Evolutionary conservation across 768 basidiomycete species (phyloP).

Genomic region (Gymnopilus dilepis): DNA sequence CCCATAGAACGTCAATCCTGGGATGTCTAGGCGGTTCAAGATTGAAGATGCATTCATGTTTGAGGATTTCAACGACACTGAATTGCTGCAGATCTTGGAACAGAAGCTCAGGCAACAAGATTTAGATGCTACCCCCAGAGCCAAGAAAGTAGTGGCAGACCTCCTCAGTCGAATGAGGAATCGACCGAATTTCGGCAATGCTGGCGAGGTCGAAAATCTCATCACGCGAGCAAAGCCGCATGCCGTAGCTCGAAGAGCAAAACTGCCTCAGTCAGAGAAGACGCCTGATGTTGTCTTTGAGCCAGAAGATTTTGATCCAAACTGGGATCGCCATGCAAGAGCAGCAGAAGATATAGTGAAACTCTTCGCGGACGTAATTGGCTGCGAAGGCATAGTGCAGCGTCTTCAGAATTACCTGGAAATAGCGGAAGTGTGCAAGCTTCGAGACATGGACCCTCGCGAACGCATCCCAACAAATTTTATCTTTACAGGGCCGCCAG

Average conservation of each 20-base stretch:
- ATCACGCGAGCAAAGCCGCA: slow-evolving; percentile 53
- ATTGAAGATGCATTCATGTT: slow-evolving; percentile 75
- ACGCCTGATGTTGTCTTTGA: slow-evolving; percentile 52
- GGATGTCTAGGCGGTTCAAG: slow-evolving; percentile 62
- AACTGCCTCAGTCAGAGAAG: slow-evolving; percentile 14
- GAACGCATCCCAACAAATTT: slow-evolving; percentile 69
- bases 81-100: slow-evolving; percentile 57
- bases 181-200: slow-evolving; percentile 70
- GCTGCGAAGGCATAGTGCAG: slow-evolving; percentile 56
- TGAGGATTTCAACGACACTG: slow-evolving; percentile 61
- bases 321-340: slow-evolving; percentile 52
- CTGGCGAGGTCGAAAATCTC: slow-evolving; percentile 67
- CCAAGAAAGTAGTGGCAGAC: slow-evolving; percentile 62
- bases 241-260: slow-evolving; percentile 21
- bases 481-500: slow-evolving; percentile 76
- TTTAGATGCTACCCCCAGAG: slow-evolving; percentile 57
- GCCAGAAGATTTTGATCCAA: slow-evolving; percentile 64
- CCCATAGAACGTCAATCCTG: slow-evolving; percentile 72
- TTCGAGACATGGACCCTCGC: slow-evolving; percentile 59
- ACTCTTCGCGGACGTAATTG: slow-evolving; percentile 68
- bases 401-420: not conserved
- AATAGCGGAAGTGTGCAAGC: slow-evolving; percentile 39
- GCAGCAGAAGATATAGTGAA: slow-evolving; percentile 56
- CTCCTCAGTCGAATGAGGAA: slow-evolving; percentile 3
- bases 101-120: slow-evolving; percentile 63